A percentile compares a stretch with the other conserved stretches of the same genome.
phyloP scores from a whole-genome alignment of 2,329 filamentous ascomycete species.

The Byssochlamys sp. region DNA sequence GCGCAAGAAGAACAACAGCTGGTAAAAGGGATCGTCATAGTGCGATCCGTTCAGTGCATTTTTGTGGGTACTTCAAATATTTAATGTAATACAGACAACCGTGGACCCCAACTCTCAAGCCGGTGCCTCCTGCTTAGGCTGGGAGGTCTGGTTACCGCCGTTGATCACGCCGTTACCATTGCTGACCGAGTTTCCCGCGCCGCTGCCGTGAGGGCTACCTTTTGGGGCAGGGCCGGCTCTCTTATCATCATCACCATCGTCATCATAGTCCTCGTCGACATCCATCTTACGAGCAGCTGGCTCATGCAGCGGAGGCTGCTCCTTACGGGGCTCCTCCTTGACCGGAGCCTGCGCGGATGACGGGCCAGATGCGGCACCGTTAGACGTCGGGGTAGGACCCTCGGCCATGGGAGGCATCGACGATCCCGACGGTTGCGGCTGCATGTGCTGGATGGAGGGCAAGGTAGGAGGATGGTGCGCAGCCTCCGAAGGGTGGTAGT shows the following conservation, averaged over 20 bases:
- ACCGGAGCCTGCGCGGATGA: constrained; percentile 43
- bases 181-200: constrained; percentile 17
- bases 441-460: constrained; percentile 40
- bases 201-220: constrained; percentile 25
- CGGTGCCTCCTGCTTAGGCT: constrained; percentile 22
- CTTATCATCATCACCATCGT: constrained; percentile 78
- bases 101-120: constrained; percentile 11
- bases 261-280: constrained; percentile 94
- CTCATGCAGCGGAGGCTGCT: constrained; percentile 54
- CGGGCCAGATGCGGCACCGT: constrained; percentile 32
- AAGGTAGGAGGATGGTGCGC: constrained; percentile 69
- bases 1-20: not conserved
- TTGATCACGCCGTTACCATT: constrained; percentile 17
- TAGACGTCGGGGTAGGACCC: constrained; percentile 28
- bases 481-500: constrained; percentile 84
- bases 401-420: constrained; percentile 51
- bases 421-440: constrained; percentile 38
- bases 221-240: constrained; percentile 25
- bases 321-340: constrained; percentile 47
- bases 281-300: constrained; percentile 91
- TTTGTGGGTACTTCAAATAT: not conserved
- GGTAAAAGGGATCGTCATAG: not conserved
- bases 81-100: constrained; percentile 1
- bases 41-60: not conserved
- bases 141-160: constrained; percentile 16